Evolutionary conservation across 1,139 yeast species (phyloP), one percentile per base, ranked within the genome.

Genomic region (Taphrina flavorubra): DNA sequence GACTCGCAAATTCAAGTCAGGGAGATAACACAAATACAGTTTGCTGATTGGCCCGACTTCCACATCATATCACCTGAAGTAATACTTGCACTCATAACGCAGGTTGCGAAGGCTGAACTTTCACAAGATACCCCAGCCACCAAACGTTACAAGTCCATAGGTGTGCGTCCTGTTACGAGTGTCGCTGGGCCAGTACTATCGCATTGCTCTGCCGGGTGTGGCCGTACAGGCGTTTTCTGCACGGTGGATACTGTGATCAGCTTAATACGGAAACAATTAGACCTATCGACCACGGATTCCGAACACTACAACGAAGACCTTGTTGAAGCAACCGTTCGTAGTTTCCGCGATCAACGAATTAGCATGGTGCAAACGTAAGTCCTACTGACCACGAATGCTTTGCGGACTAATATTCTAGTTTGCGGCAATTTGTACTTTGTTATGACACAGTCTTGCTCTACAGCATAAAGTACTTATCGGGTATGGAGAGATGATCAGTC

Each of bases 171-270:
- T 14, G 14, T n/a, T n/a, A 25, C 63, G 13, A 20, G 25, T 11
- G 56, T 31, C 25, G 40, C 49, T n/a, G 71, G 77, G 0, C 87
- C 89, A 0, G 79, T 87, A 0, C 78, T 89, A 39, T 90, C 90
- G 10, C 97, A 91, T 77, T 90, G 97, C 77, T 87, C 92, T 5
- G 97, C 97, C 0, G 97, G 97, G 0, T 90, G 97, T 78, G 97
- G 97, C 1, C 84, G 97, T 73, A 90, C 97, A 0, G 97, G 97
- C 1, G 90, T 92, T 0, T 88, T 90, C 72, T 87, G 92, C 70
- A 83, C 95, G 0, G 82, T 89, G 49, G 97, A 90, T 77, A 81
- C 88, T 16, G 80, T 89, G 36, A 75, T 87, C 47, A 85, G 84
- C 71, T 77, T 85, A 11, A 74, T 84, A 60, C 75, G 72, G 13